phyloP scores from a whole-genome alignment of 352 stramenopile genomes.

The Globisporangium apiculatum region DNA sequence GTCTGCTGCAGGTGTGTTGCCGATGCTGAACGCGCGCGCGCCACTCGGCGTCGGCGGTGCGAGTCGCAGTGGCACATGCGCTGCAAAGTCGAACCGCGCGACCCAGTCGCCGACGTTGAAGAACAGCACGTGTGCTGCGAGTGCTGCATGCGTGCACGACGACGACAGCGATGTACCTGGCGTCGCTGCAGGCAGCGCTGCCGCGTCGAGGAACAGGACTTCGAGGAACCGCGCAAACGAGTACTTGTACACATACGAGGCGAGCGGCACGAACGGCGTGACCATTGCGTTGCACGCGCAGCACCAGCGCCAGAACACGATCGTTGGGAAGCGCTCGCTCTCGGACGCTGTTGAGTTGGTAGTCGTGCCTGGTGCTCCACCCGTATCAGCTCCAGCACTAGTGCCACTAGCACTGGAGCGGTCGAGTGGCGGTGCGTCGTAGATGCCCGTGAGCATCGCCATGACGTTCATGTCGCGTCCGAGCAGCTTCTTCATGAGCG shows the following conservation, averaged over 20 bases:
- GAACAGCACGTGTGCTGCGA: conserved; percentile 69
- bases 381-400: conserved; percentile 8
- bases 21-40: neutral
- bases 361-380: no score
- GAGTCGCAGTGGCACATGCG: conserved; percentile 33
- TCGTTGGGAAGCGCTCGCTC: conserved; percentile 35
- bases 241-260: conserved; percentile 95
- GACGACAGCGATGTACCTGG: conserved; percentile 3
- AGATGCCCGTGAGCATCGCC: conserved; percentile 28
- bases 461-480: conserved; percentile 41
- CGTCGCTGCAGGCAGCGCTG: conserved; percentile 40
- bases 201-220: conserved; percentile 89
- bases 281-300: conserved; percentile 91
- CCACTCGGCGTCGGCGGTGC: conserved; percentile 1
- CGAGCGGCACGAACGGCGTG: conserved; percentile 81
- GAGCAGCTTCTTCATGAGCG: conserved; percentile 14
- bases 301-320: conserved; percentile 98
- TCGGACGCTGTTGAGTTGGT: conserved; percentile 7
- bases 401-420: neutral
- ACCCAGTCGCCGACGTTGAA: conserved; percentile 76
- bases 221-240: conserved; percentile 98
- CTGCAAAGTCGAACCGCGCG: conserved; percentile 58
- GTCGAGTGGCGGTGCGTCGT: conserved; percentile 18
- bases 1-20: no score
- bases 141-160: conserved; percentile 36